Conservation (phyloP, 805 yeast genomes). For the Ogataea neopini region DNA sequence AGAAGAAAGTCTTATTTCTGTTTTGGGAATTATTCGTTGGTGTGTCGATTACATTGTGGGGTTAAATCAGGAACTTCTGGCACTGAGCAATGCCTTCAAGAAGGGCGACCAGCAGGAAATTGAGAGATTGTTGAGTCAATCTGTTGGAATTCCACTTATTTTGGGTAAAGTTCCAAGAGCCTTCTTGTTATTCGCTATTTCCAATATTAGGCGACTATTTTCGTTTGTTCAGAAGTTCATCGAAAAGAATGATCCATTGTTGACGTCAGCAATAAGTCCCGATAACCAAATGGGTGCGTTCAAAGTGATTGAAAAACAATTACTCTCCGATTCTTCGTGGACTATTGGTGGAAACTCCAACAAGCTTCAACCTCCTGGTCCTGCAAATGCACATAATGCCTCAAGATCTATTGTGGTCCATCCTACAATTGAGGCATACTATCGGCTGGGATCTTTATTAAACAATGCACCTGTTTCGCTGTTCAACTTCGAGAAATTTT, state of each 20-base stretch:
- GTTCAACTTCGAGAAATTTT: slow-evolving; percentile 57
- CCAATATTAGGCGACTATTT: slow-evolving; percentile 63
- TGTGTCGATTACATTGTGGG: slow-evolving; percentile 74
- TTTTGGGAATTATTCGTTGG: slow-evolving; percentile 86
- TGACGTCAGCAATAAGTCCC: slow-evolving; percentile 28
- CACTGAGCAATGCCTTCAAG: slow-evolving; percentile 38
- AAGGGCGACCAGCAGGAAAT: slow-evolving; percentile 23
- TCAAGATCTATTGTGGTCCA: slow-evolving; percentile 27
- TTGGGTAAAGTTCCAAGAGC: slow-evolving; percentile 71
- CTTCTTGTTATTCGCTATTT: slow-evolving; percentile 62
- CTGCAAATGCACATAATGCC: slow-evolving; percentile 7
- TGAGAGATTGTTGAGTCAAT: slow-evolving; percentile 24
- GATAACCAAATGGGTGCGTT: slow-evolving; percentile 36
- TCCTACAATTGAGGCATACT: slow-evolving; percentile 56
- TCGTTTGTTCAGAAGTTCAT: slow-evolving; percentile 58
- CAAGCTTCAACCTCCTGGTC: slow-evolving; percentile 22
- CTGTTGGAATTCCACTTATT: slow-evolving; percentile 56
- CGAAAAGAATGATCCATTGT: slow-evolving; percentile 45
- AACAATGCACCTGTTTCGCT: slow-evolving; percentile 56
- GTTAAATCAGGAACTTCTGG: slow-evolving; percentile 69
- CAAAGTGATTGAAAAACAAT: slow-evolving; percentile 28
- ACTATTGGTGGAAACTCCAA: slow-evolving; percentile 22
- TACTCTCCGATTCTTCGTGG: slow-evolving; percentile 34
- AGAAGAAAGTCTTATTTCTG: slow-evolving; percentile 61
- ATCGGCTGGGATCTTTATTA: slow-evolving; percentile 48